phyloP scores from a whole-genome alignment of 805 yeast species.

The Pichia pseudocactophila region DNA sequence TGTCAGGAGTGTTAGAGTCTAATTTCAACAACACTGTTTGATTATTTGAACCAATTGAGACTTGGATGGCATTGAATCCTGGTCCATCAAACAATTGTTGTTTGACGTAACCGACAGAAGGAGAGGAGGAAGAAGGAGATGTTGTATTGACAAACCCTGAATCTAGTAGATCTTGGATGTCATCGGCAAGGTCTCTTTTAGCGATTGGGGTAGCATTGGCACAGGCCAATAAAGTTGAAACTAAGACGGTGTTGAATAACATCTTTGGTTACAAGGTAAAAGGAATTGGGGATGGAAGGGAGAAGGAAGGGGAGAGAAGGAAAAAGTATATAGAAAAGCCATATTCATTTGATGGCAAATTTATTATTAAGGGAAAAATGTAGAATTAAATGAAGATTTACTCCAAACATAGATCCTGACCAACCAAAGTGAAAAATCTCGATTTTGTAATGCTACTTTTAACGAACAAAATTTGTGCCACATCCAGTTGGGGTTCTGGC shows the following conservation, averaged over 20 bases:
- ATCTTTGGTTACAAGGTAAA: conserved; percentile 1
- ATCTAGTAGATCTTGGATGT: neutral
- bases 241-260: conserved; percentile 3
- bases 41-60: conserved; percentile 44
- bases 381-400: too few relatives aligned
- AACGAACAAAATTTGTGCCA: too few relatives aligned
- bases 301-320: neutral
- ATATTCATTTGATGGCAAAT: conserved; percentile 10
- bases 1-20: conserved; percentile 62
- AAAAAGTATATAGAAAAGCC: neutral
- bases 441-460: too few relatives aligned
- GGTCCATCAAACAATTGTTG: conserved; percentile 1
- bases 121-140: neutral
- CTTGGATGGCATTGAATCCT: conserved; percentile 28
- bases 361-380: too few relatives aligned
- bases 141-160: neutral
- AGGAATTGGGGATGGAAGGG: neutral
- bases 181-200: neutral
- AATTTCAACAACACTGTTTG: conserved; percentile 43
- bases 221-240: conserved; percentile 2
- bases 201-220: conserved; percentile 5
- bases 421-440: too few relatives aligned
- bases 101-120: neutral
- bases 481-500: too few relatives aligned
- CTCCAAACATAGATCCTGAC: too few relatives aligned